Evolutionary conservation across 768 basidiomycete species (phyloP).

Genomic region (Pilatotrama ljubarskyi): DNA sequence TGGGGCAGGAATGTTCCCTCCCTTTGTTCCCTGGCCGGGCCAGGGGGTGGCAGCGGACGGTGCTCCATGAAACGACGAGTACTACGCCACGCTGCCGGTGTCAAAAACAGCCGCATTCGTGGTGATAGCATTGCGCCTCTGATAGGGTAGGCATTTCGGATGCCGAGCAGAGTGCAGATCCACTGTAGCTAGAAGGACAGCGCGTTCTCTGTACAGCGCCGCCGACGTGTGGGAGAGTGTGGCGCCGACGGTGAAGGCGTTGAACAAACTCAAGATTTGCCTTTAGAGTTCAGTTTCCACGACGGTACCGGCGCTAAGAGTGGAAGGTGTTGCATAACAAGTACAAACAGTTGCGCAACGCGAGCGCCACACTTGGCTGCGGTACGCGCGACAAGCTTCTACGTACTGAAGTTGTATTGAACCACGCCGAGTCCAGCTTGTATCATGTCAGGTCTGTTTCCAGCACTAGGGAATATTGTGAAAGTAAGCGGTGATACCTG

Average conservation of each 20-base stretch:
- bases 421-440: neutral
- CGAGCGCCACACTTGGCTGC: neutral
- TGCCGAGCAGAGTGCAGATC: neutral
- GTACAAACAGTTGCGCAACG: neutral
- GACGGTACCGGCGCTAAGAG: neutral
- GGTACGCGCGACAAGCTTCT: neutral
- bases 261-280: slow-evolving; percentile 11
- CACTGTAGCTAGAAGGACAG: neutral
- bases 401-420: neutral
- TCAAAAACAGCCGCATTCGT: too few relatives aligned
- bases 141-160: neutral
- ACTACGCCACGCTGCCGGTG: too few relatives aligned
- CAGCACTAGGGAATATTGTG: slow-evolving; percentile 45
- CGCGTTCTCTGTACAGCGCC: neutral
- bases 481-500: slow-evolving; percentile 35
- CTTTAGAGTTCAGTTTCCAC: slow-evolving; percentile 11
- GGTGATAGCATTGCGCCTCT: too few relatives aligned
- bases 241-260: too few relatives aligned
- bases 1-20: neutral
- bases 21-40: too few relatives aligned
- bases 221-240: neutral
- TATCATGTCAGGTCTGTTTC: slow-evolving; percentile 41
- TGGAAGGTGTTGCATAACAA: slow-evolving; percentile 8
- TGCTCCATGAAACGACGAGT: too few relatives aligned
- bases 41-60: too few relatives aligned